phyloP scores from a whole-genome alignment of 176 grass and related monocot genomes.

The Triticum monococcum region DNA sequence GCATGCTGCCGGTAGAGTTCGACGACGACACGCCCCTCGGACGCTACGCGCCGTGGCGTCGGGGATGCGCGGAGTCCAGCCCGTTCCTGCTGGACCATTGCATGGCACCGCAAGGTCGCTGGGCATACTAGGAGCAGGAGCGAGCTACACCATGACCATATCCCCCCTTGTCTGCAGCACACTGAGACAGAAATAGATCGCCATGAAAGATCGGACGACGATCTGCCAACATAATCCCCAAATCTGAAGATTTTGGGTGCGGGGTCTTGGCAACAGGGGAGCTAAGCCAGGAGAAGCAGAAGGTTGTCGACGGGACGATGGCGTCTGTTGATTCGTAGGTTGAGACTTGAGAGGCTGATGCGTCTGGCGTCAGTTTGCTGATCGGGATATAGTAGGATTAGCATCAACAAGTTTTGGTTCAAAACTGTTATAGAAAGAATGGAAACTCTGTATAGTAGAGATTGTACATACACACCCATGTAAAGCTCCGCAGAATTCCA shows the following conservation, averaged over 20 bases:
- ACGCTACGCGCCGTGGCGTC: constrained; percentile 2
- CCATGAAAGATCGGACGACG: no score
- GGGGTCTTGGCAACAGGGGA: no score
- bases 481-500: not conserved
- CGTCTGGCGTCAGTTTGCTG: not conserved
- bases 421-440: not conserved
- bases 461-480: not conserved
- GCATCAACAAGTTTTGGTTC: not conserved
- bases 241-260: no score
- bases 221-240: no score
- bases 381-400: not conserved
- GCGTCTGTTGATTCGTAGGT: not conserved
- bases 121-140: constrained; percentile 7
- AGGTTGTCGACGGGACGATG: no score
- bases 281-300: no score
- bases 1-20: constrained; percentile 13
- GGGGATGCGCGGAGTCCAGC: constrained; percentile 27
- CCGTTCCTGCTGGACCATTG: constrained; percentile 7
- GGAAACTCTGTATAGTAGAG: not conserved
- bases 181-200: no score
- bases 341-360: not conserved
- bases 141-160: not conserved
- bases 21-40: not conserved
- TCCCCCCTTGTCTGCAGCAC: not conserved
- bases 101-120: not conserved